phyloP scores from a whole-genome alignment of 2,329 filamentous ascomycete species.

The Penicillium janthinellum region DNA sequence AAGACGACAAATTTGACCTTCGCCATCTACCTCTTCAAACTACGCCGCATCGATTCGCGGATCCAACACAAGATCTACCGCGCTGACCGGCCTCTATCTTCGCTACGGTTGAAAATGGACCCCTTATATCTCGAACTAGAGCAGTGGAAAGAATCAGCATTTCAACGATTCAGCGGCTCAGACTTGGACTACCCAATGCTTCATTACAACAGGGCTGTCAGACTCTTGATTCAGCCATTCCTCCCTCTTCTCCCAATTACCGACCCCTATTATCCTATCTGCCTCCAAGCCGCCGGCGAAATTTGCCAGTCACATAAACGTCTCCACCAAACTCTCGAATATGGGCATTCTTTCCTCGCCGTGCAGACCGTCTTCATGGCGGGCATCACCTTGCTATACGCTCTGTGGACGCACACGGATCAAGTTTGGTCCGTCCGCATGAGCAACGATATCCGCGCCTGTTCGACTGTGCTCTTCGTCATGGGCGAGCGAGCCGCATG shows the following conservation, averaged over 20 bases:
- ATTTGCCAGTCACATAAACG: constrained; percentile 43
- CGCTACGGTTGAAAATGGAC: constrained; percentile 52
- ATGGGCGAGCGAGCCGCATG: constrained; percentile 54
- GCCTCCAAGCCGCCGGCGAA: constrained; percentile 39
- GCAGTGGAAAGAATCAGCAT: constrained; percentile 48
- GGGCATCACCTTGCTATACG: constrained; percentile 41
- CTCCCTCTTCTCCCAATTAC: constrained; percentile 49
- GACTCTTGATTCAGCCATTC: constrained; percentile 56
- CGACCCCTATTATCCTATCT: constrained; percentile 52
- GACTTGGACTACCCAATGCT: constrained; percentile 53
- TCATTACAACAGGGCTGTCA: constrained; percentile 54
- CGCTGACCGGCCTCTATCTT: constrained; percentile 49
- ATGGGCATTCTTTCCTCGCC: constrained; percentile 43
- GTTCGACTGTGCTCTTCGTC: constrained; percentile 52
- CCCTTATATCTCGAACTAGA: constrained; percentile 50
- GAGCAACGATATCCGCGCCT: constrained; percentile 54
- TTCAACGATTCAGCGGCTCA: constrained; percentile 35
- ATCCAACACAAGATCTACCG: constrained; percentile 58
- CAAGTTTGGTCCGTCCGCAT: constrained; percentile 52
- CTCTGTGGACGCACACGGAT: constrained; percentile 47
- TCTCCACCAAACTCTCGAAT: constrained; percentile 42
- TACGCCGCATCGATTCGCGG: constrained; percentile 52
- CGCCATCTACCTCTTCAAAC: constrained; percentile 48
- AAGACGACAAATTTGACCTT: constrained; percentile 45
- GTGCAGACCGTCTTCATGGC: constrained; percentile 45